Conservation (phyloP, 495 filamentous ascomycete species). For the Podospora sp. region DNA sequence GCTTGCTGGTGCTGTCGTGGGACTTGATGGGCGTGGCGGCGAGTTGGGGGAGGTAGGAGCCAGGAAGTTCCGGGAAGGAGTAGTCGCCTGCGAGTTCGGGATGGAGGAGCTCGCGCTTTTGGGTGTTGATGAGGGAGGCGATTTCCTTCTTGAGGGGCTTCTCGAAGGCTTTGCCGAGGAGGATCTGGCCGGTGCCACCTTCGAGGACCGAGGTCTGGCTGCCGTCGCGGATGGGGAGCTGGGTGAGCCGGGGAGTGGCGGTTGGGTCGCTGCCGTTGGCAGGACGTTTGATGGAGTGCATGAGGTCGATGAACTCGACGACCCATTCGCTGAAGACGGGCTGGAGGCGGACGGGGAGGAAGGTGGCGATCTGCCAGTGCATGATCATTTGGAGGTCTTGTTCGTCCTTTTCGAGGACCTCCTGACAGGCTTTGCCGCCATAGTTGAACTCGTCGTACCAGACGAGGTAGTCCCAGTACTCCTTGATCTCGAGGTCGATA, state of each 20-base stretch:
- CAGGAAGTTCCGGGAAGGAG: constrained; percentile 81
- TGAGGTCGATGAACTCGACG: constrained; percentile 91
- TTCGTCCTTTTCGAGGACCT: constrained; percentile 78
- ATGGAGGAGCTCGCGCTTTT: constrained; percentile 87
- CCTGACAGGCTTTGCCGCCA: constrained; percentile 85
- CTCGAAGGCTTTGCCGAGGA: constrained; percentile 77
- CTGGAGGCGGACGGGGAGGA: constrained; percentile 80
- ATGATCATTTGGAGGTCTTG: constrained; percentile 92
- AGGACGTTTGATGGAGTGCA: constrained; percentile 82
- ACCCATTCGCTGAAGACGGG: constrained; percentile 89
- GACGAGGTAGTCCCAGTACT: constrained; percentile 99
- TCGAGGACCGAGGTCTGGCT: constrained; percentile 57
- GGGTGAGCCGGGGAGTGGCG: constrained; percentile 74
- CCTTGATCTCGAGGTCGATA: constrained; percentile 94
- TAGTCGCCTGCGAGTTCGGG: constrained; percentile 86
- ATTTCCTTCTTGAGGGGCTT: constrained; percentile 91
- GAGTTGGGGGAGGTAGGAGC: constrained; percentile 57
- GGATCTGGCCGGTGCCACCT: constrained; percentile 58
- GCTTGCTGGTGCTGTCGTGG: not conserved
- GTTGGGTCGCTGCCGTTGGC: constrained; percentile 48
- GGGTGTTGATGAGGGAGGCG: constrained; percentile 71
- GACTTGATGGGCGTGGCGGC: constrained; percentile 4
- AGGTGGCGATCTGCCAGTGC: constrained; percentile 95
- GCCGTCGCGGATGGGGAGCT: constrained; percentile 64
- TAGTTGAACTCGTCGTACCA: constrained; percentile 99